Evolutionary conservation across 768 basidiomycete genomes (phyloP), one percentile per base, ranked within the genome.

Genomic region (Asterophora parasitica): DNA sequence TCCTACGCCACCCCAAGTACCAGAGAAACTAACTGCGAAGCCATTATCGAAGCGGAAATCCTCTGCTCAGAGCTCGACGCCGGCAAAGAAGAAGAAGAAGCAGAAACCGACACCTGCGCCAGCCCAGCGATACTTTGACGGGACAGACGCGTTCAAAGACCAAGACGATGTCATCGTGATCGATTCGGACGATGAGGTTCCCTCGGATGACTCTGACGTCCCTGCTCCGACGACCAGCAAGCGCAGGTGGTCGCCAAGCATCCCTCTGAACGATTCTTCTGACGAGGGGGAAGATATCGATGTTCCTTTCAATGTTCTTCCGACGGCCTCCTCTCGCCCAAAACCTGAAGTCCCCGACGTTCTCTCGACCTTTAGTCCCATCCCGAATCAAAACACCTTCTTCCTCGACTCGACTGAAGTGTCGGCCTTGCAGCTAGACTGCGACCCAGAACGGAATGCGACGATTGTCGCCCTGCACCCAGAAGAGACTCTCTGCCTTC

Each of bases 241-340:
- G 53, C 70, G 75, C 17, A 70, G 71, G 23, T 85, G 80, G 78
- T 84, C 83, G 1, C 83, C 83, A 0, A 85, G 79, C 60, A 68
- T 65, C 23, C 75, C 74, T 23, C 11, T 73, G 6, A 52, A 56
- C 1, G 76, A 76, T 51, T 78, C 78, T 1, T 77, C 78, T 0
- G 75, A 75, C 12, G 74, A 74, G 34, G 76, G 72, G n/a, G 70
- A 67, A n/a, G 53, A 40, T 23, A 66, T 53, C n/a, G 36, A 40
- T 15, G 12, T 38, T 44, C 58, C 32, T 56, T 61, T 38, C 52
- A 43, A 16, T 51, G 15, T 45, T 59, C 20, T 43, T 61, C 30
- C 51, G 54, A 57, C 54, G 30, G 32, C 56, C 13, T 49, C 54
- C 8, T 31, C 49, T 10, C 47, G 33, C 19, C 17, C 37, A 27